A percentile compares a stretch with the other conserved stretches of the same genome.
These are phyloP conservation scores for Metschnikowia corniflorae DNA, from an alignment of 805 yeast species.

Conservation along the genomic window DNA sequence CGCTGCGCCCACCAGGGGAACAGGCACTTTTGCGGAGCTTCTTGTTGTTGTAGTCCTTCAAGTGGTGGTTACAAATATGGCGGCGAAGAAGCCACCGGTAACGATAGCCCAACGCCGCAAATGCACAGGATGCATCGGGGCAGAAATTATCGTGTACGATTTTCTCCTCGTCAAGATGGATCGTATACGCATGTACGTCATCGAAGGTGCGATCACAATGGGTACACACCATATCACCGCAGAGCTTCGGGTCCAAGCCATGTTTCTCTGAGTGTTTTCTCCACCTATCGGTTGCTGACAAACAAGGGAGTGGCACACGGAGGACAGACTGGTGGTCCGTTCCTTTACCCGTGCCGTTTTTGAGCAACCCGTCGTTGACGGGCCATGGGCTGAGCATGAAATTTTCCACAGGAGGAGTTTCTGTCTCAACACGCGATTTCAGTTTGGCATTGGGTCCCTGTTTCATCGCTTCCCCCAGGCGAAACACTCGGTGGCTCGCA, in stretches of 20 bases:
- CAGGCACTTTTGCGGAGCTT: slow-evolving; percentile 6
- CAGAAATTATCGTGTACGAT: slow-evolving; percentile 16
- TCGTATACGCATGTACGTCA: slow-evolving; percentile 9
- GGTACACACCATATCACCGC: slow-evolving; percentile 11
- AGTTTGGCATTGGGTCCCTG: background rate
- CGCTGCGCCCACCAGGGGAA: slow-evolving; percentile 3
- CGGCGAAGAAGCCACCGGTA: slow-evolving; percentile 16
- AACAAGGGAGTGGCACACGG: slow-evolving; percentile 6
- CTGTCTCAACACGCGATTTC: background rate
- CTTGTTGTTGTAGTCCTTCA: slow-evolving; percentile 16
- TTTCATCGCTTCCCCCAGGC: slow-evolving; percentile 1
- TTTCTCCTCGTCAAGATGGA: slow-evolving; percentile 12
- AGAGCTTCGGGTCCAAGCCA: slow-evolving; percentile 3
- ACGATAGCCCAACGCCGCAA: slow-evolving; percentile 14
- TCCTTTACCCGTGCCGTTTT: background rate
- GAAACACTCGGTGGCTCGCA: slow-evolving; percentile 4
- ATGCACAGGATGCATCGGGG: slow-evolving; percentile 15
- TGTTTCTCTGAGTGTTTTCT: slow-evolving; percentile 3
- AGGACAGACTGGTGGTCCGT: slow-evolving; percentile 1
- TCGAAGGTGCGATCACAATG: slow-evolving; percentile 14
- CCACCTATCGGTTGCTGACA: slow-evolving; percentile 12
- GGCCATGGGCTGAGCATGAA: slow-evolving; percentile 11
- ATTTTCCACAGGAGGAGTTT: slow-evolving; percentile 5
- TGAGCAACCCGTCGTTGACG: slow-evolving; percentile 2
- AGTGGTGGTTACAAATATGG: slow-evolving; percentile 18